Evolutionary conservation across 192 early-diverging fungal species (phyloP).

Genomic region (Neocallimastix lanati): DNA sequence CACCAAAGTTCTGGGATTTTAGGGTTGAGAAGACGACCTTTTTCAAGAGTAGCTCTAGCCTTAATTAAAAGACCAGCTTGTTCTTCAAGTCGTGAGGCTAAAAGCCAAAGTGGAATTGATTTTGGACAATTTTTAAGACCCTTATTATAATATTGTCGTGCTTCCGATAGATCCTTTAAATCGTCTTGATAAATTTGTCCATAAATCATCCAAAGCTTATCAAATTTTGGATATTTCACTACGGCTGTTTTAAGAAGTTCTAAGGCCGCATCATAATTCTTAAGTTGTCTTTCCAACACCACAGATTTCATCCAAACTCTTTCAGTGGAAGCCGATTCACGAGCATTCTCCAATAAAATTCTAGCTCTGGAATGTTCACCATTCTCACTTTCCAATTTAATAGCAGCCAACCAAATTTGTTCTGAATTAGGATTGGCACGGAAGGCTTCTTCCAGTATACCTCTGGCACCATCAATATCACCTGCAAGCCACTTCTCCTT

Average conservation of each 20-base stretch:
- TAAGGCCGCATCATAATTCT: conserved; percentile 37
- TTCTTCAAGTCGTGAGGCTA: conserved; percentile 64
- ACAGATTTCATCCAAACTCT: conserved; percentile 92
- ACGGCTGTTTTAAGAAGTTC: conserved; percentile 44
- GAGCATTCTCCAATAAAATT: conserved; percentile 50
- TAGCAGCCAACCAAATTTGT: conserved; percentile 86
- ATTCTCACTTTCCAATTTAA: conserved; percentile 86
- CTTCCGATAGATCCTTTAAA: conserved; percentile 30
- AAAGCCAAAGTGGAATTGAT: conserved; percentile 59
- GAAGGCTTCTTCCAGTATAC: conserved; percentile 70
- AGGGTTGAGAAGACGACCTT: conserved; percentile 65
- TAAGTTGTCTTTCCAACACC: conserved; percentile 60
- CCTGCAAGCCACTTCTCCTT: conserved; percentile 82
- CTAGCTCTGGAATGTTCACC: conserved; percentile 59
- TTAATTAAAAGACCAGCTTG: conserved; percentile 38
- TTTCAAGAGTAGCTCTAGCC: conserved; percentile 68
- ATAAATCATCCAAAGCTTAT: conserved; percentile 90
- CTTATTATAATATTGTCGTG: conserved; percentile 48
- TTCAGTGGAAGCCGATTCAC: conserved; percentile 53
- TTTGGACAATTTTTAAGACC: conserved; percentile 63
- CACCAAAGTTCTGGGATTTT: conserved; percentile 67
- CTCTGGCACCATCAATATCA: conserved; percentile 64
- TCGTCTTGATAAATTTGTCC: conserved; percentile 57
- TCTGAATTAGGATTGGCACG: conserved; percentile 79
- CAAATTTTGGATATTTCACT: conserved; percentile 47